These are phyloP conservation scores for Yamadazyma spencermartinsiae DNA, from an alignment of 1,139 yeast species.

Conservation along the genomic window DNA sequence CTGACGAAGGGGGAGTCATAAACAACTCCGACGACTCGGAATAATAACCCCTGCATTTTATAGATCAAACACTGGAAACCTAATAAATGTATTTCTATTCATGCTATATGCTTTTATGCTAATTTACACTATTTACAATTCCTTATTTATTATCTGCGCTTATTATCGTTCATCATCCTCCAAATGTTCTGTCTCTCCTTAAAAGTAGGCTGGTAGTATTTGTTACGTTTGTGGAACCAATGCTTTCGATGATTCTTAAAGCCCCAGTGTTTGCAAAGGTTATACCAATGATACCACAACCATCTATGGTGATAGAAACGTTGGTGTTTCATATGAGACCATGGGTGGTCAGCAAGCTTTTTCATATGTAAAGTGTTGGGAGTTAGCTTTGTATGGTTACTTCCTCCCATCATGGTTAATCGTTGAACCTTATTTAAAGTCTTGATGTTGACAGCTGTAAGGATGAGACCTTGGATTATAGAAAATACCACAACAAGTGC, in stretches of 20 bases:
- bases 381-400: constrained; percentile 5
- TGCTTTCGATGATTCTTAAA: neutral
- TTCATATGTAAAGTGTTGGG: constrained; percentile 8
- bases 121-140: constrained; percentile 5
- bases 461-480: constrained; percentile 43
- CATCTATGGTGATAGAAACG: constrained; percentile 4
- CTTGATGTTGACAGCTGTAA: constrained; percentile 46
- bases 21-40: constrained; percentile 34
- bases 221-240: constrained; percentile 17
- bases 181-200: constrained; percentile 63
- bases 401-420: constrained; percentile 59
- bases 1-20: constrained; percentile 28
- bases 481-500: constrained; percentile 55
- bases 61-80: neutral
- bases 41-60: constrained; percentile 2
- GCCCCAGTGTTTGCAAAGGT: neutral
- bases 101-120: constrained; percentile 4
- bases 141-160: constrained; percentile 22
- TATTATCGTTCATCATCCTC: constrained; percentile 73
- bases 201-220: constrained; percentile 37
- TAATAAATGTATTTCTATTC: constrained; percentile 4
- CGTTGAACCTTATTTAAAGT: constrained; percentile 58
- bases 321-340: neutral
- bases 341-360: neutral
- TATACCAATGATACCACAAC: constrained; percentile 6